Evolutionary conservation across 1,284 basidiomycete genomes (phyloP), one percentile per base, ranked within the genome.

Genomic region (Boletus coffeatus): DNA sequence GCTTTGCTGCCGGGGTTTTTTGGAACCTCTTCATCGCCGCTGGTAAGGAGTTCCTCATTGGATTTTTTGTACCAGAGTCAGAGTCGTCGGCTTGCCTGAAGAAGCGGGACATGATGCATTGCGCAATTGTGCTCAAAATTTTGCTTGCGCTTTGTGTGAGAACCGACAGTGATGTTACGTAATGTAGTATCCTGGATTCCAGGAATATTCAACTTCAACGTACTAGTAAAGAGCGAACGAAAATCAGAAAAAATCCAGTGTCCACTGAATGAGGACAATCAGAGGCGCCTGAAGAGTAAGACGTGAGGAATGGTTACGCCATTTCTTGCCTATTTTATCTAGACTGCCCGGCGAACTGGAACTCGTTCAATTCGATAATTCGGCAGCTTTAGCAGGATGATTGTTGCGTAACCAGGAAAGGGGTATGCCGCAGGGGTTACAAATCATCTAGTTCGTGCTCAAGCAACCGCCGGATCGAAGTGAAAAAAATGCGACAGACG

Each of bases 31-130:
- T 92, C 90, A 61, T 89, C 91, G 64, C 83, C 89, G 69, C 85
- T 88, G 70, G 84, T 87, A 78, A 93, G 86, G 73, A 89, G 83
- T 79, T 92, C 92, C 77, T 93, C 91, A 66, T 92, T 88, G 57
- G 89, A 92, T 65, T 86, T 68, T 89, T 87, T 60, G 86, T 83
- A 61, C 92, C 89, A 53, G 86, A 88, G 73, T 93, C 90, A 63
- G 89, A 90, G 75, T 93, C 91, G 74, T 83, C 89, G 62, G 84
- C 90, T 79, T 87, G 83, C 79, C 89, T 88, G 81, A 93, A 93
- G 80, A 94, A 94, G 74, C 92, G 86, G 65, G 92, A 94, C 92
- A 94, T 92, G 66, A 63, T 29, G 29, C 29, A 32, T 66, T 67
- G 66, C 39, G 50, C 50, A 55, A 21, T 56, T 58, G 56, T 52